A percentile compares a stretch with the other conserved stretches of the same genome.
phyloP scores from a whole-genome alignment of 768 basidiomycete species.

The Boletus sensibilis region DNA sequence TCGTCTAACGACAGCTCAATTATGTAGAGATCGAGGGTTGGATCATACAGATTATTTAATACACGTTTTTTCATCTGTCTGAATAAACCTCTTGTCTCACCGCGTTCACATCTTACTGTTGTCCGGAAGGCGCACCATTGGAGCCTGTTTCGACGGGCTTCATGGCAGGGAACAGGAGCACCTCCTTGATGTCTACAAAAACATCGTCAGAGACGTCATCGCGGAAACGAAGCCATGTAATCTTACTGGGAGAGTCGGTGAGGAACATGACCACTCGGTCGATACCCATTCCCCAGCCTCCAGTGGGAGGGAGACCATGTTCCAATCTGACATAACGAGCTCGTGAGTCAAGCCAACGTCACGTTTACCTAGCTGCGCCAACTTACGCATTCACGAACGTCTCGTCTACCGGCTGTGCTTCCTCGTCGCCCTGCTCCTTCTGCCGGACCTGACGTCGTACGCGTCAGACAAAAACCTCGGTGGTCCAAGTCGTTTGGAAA shows the following conservation, averaged over 20 bases:
- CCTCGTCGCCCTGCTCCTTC: slow-evolving; percentile 97
- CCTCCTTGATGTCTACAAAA: slow-evolving; percentile 87
- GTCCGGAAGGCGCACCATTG: slow-evolving; percentile 31
- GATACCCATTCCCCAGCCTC: slow-evolving; percentile 95
- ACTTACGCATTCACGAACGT: slow-evolving; percentile 92
- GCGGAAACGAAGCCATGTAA: background rate
- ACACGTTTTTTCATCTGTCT: slow-evolving; percentile 1
- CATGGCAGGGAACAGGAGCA: slow-evolving; percentile 96
- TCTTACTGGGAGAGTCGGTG: slow-evolving; percentile 88
- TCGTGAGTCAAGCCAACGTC: slow-evolving; percentile 1
- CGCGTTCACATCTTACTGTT: slow-evolving; percentile 3
- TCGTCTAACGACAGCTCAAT: background rate
- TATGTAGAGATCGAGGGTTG: background rate
- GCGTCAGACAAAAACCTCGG: background rate
- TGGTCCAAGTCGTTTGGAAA: background rate
- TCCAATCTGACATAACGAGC: slow-evolving; percentile 61
- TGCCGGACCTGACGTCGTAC: slow-evolving; percentile 58
- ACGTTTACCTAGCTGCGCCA: background rate
- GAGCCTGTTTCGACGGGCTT: slow-evolving; percentile 67
- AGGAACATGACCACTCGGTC: slow-evolving; percentile 99
- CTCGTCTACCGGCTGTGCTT: slow-evolving; percentile 97
- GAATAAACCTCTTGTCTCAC: slow-evolving; percentile 33
- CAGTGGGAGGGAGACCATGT: slow-evolving; percentile 95
- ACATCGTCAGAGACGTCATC: slow-evolving; percentile 1
- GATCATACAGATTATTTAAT: background rate